Base-by-base conservation (phyloP, 441 rosid genomes). In the Metrosideros polymorpha region DNA sequence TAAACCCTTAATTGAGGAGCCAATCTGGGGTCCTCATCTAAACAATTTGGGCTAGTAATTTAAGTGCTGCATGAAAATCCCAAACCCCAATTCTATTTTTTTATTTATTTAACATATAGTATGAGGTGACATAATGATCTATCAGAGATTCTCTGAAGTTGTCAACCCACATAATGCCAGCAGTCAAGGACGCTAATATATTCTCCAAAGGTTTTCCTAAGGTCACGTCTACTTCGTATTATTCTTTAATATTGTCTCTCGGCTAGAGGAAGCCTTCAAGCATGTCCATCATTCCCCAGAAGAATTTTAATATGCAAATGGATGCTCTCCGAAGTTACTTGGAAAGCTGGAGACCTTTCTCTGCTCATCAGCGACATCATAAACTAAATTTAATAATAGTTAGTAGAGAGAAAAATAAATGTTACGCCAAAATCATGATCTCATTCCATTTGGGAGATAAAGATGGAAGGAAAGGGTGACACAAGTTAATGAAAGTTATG, bases 121-220 rank as follows among this genome's bases (percentile, higher is more conserved):
- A 71, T 71, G 27, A 39, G 45, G 47, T 83, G 77, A 29, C 85
- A 66, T 61, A 35, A 51, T 86, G 79, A 71, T 83, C 54, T 50
- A 83, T 42, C 71, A 66, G 83, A 87, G 52, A 47, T 55, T 50
- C 75, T 52, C 71, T 18, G 83, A 84, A 49, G 39, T 47, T 75
- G 88, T 87, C 88, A 76, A 87, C 86, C 84, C 88, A 76, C 77
- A 76, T 84, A 76, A 51, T 61, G 88, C 85, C 88, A 71, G 79
- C 79, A 39, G 47, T 56, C 83, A 35, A 32, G 29, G 54, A 17
- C 75, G 4, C 27, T 29, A 32, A 52, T 85, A 52, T 75, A 35
- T 71, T 85, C 86, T 49, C 75, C 61, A 14, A 83, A 39, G 79
- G 30, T 53, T 83, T 53, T 30, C 63, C 57, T 32, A 45, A 17